Evolutionary conservation across 805 yeast species (phyloP), one percentile per base, ranked within the genome.

Genomic region (Ogataea saltuana): DNA sequence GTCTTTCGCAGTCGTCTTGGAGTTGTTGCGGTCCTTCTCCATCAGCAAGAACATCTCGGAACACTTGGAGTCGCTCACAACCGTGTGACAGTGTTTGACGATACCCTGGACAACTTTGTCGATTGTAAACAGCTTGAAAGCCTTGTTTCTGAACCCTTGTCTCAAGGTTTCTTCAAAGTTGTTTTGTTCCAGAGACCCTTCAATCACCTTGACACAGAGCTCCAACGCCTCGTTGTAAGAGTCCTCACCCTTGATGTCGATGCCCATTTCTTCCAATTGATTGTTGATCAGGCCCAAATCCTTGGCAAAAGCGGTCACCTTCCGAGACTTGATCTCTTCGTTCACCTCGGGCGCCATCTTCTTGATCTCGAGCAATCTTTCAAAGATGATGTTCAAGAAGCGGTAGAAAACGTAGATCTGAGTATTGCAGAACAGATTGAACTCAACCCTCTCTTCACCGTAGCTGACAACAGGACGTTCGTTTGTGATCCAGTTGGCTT

Each of bases 81-180:
- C 78, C 3, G 86, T 71, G 56, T 93, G 97, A 64, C 89, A 80
- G 63, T 93, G 96, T 64, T 93, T 93, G 45, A 83, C 81, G 27
- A 85, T 62, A 9, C 86, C 78, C 58, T 88, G 96, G 16, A 89
- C 78, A 19, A 90, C 95, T 67, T 90, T 93, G 63, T 93, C 97
- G 48, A 93, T 76, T 1, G 98, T 91, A 69, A 89, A 91, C 44
- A 93, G 68, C 63, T 88, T 88, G 70, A 86, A 93, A 0, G 98
- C 99, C 49, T 83, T 84, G 67, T 91, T 93, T 58, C 93, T 79
- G 69, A 86, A 93, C 0, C 95, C 97, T 71, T 91, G 97, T 50
- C 99, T 87, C 46, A 93, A 68, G 13, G 96, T 78, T 65, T 93
- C 99, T 69, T 93, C 99, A 63, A 86, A 95, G 85, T 89, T 83